These are phyloP conservation scores for Hibiscus mutabilis DNA, from an alignment of 345 rosid species.

Conservation along the genomic window DNA sequence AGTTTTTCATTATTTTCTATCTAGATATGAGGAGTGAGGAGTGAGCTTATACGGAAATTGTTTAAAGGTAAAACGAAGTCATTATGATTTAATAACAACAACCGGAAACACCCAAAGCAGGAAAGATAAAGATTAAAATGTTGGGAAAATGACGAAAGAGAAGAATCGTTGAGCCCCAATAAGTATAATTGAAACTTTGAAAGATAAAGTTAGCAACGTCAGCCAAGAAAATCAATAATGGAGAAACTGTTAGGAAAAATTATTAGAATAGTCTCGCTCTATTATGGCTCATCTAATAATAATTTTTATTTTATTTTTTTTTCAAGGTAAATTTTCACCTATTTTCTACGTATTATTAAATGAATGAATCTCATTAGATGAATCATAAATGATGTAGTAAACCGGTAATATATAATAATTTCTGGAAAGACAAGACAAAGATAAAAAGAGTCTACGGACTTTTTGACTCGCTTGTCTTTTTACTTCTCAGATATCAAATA, in stretches of 20 bases:
- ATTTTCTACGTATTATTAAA: too few relatives aligned
- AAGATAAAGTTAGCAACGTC: background rate
- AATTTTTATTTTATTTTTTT: too few relatives aligned
- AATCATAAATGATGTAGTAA: too few relatives aligned
- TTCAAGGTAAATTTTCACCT: too few relatives aligned
- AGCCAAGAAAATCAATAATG: background rate
- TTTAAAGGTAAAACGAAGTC: background rate
- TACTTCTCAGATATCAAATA: too few relatives aligned
- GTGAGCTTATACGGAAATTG: background rate
- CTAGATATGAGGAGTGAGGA: background rate
- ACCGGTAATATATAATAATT: too few relatives aligned
- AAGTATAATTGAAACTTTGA: background rate
- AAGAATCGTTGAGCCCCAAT: background rate
- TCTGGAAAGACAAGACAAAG: background rate
- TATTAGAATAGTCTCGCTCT: too few relatives aligned
- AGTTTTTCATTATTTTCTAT: background rate
- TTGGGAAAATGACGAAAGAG: background rate
- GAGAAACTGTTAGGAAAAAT: background rate
- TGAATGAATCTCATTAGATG: too few relatives aligned
- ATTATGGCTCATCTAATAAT: too few relatives aligned
- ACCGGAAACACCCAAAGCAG: background rate
- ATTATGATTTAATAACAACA: background rate
- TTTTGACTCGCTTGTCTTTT: background rate
- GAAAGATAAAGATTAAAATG: too few relatives aligned
- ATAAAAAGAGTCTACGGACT: background rate